These are phyloP conservation scores for Arthrocladium fulminans DNA, from an alignment of 2,329 filamentous ascomycete genomes.

Conservation along the genomic window DNA sequence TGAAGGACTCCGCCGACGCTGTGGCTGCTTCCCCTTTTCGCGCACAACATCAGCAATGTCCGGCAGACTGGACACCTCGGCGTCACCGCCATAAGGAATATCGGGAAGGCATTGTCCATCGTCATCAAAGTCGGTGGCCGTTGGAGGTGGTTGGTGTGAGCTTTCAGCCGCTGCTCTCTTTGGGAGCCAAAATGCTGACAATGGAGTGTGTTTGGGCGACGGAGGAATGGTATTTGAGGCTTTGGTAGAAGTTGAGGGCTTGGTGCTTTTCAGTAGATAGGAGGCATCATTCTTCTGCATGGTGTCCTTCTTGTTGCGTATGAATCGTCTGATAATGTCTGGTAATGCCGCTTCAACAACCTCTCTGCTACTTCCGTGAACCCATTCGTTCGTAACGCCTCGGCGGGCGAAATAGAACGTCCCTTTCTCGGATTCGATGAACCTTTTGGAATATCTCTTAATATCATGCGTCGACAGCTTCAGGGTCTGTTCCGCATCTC, in stretches of 20 bases:
- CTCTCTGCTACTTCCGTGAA: background rate
- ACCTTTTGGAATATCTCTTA: background rate
- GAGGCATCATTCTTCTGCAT: conserved; percentile 25
- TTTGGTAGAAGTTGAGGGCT: background rate
- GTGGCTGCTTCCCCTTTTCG: background rate
- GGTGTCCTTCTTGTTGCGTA: background rate
- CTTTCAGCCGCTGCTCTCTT: background rate
- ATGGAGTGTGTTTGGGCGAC: background rate
- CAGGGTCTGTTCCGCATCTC: background rate
- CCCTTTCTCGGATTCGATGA: conserved; percentile 3
- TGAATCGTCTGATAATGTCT: conserved; percentile 1
- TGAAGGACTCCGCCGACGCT: background rate
- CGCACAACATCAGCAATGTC: background rate
- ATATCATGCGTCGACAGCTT: background rate
- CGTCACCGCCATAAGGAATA: background rate
- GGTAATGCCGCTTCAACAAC: background rate
- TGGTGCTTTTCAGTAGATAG: conserved; percentile 20
- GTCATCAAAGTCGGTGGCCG: background rate
- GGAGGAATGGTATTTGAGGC: background rate
- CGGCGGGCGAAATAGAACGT: background rate
- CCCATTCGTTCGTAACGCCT: background rate
- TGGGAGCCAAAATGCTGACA: background rate
- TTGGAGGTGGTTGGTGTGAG: background rate
- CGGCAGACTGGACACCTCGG: conserved; percentile 1
- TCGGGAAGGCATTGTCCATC: background rate